Evolutionary conservation across 768 basidiomycete species (phyloP).

Genomic region (Chalciporus piperatus): DNA sequence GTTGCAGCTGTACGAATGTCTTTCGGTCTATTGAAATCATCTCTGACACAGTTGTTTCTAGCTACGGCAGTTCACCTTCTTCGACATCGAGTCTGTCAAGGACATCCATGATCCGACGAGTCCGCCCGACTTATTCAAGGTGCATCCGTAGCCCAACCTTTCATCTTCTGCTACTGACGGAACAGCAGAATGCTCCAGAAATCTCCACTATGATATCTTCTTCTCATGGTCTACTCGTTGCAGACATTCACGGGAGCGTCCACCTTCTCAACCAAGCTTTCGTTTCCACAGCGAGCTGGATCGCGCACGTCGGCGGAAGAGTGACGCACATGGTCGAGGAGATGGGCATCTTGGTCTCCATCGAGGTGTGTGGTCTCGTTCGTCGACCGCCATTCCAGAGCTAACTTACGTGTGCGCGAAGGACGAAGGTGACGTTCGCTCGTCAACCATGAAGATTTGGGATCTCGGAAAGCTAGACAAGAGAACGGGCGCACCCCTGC

Average conservation of each 20-base stretch:
- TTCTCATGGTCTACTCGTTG: slow-evolving; percentile 66
- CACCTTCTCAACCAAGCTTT: slow-evolving; percentile 76
- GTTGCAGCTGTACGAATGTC: not conserved
- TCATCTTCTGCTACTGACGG: slow-evolving; percentile 1
- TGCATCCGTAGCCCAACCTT: slow-evolving; percentile 24
- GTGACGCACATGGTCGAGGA: slow-evolving; percentile 87
- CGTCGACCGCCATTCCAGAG: not conserved
- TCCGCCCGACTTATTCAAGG: slow-evolving; percentile 78
- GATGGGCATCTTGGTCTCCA: slow-evolving; percentile 77
- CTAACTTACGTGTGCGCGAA: slow-evolving; percentile 29
- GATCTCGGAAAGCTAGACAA: slow-evolving; percentile 71
- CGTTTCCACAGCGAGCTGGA: slow-evolving; percentile 68
- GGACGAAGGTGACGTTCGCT: slow-evolving; percentile 72
- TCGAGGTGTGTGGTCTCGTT: slow-evolving; percentile 62
- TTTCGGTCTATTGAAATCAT: too few relatives aligned
- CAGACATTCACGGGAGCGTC: slow-evolving; percentile 82
- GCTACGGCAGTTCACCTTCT: not conserved
- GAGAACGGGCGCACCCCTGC: slow-evolving; percentile 55
- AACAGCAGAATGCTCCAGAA: slow-evolving; percentile 56
- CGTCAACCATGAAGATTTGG: slow-evolving; percentile 85
- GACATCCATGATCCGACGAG: not conserved
- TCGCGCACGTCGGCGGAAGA: slow-evolving; percentile 74
- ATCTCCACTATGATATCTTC: slow-evolving; percentile 69
- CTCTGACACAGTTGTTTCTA: too few relatives aligned
- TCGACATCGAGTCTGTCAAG: not conserved